Evolutionary conservation across 768 basidiomycete genomes (phyloP).

Genomic region (Cyclocybe aegerita): DNA sequence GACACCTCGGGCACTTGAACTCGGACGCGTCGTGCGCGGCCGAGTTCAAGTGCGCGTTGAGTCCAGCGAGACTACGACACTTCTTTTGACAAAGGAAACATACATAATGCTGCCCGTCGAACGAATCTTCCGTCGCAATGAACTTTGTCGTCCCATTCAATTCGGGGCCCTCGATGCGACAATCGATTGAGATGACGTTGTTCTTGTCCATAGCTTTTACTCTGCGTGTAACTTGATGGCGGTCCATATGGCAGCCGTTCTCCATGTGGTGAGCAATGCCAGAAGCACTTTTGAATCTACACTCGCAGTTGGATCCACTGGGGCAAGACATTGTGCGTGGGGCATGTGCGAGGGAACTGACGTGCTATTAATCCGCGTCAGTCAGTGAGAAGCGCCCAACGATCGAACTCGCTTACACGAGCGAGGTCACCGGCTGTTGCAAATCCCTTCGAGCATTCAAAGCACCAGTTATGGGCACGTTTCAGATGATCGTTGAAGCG

Average conservation of each 20-base stretch:
- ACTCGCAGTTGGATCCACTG: conserved; percentile 20
- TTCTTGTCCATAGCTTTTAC: conserved; percentile 30
- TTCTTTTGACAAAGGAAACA: conserved; percentile 38
- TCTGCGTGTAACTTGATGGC: conserved; percentile 35
- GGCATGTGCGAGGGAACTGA: conserved; percentile 24
- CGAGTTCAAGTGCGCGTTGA: conserved; percentile 38
- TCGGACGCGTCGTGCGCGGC: conserved; percentile 36
- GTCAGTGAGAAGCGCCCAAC: neutral
- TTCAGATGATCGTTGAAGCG: conserved; percentile 11
- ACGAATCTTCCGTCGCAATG: conserved; percentile 32
- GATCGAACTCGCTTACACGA: conserved; percentile 7
- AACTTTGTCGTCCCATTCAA: conserved; percentile 17
- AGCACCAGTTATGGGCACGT: conserved; percentile 30
- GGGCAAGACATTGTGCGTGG: conserved; percentile 27
- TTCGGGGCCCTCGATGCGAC: conserved; percentile 24
- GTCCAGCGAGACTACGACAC: conserved; percentile 27
- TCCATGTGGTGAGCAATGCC: conserved; percentile 40
- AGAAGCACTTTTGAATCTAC: conserved; percentile 33
- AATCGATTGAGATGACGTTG: conserved; percentile 31
- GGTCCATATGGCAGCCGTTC: conserved; percentile 35
- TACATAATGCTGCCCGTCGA: conserved; percentile 38
- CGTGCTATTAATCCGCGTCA: conserved; percentile 20
- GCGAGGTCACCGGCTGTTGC: conserved; percentile 6
- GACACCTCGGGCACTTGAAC: conserved; percentile 45
- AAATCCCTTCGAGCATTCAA: conserved; percentile 29